phyloP scores from a whole-genome alignment of 202 grass and related monocot genomes.

The Schoenoplectus tabernaemontani region DNA sequence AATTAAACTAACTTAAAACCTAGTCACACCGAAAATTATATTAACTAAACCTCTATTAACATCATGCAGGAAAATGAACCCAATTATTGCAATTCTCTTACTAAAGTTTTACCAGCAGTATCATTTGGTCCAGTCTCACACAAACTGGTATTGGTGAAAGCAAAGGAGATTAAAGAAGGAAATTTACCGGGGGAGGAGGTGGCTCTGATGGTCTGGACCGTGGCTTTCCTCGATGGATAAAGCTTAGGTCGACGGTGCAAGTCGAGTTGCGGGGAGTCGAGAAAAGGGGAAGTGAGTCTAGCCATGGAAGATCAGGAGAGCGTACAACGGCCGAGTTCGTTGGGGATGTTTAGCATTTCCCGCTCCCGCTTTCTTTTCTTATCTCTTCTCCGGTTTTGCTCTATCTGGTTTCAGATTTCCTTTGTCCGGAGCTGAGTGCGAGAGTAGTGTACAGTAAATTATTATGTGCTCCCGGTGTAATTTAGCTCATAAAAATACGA shows the following conservation, averaged over 20 bases:
- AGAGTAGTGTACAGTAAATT: neutral
- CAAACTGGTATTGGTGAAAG: neutral
- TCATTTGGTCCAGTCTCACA: neutral
- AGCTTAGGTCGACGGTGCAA: neutral
- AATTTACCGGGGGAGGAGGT: slow-evolving; percentile 13
- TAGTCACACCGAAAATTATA: neutral
- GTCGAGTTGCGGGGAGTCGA: neutral
- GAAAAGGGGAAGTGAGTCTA: neutral
- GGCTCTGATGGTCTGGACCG: neutral
- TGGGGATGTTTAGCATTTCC: neutral
- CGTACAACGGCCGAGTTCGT: neutral
- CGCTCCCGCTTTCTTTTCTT: slow-evolving; percentile 4
- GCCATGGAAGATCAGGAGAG: neutral
- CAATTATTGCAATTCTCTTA: neutral
- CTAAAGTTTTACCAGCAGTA: neutral
- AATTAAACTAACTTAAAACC: neutral
- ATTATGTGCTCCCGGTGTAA: neutral
- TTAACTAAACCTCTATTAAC: neutral
- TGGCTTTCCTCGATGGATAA: neutral
- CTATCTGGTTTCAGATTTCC: slow-evolving; percentile 23
- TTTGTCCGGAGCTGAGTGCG: slow-evolving; percentile 4
- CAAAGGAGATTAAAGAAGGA: neutral
- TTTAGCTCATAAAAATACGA: no score
- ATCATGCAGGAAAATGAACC: neutral
- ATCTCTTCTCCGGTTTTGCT: neutral